Percentiles rank a stretch among this genome's conserved stretches.
Conservation (phyloP, 192 early-diverging fungal genomes). For the Kappamyces sp. region DNA sequence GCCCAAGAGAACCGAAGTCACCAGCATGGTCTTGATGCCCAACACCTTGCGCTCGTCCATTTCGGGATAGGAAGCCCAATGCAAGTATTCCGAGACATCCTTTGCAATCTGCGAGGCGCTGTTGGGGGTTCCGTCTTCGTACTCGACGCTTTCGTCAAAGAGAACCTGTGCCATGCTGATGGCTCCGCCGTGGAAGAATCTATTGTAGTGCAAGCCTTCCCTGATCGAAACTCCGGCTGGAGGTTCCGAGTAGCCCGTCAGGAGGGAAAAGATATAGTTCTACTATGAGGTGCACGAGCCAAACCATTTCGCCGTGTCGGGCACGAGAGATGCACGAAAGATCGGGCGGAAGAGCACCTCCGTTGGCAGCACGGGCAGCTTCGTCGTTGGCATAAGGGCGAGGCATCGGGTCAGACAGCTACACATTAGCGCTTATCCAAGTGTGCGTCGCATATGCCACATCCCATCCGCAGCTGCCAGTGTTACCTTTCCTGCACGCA, state of each 20-base stretch:
- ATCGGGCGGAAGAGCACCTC: constrained; percentile 92
- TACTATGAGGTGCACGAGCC: constrained; percentile 26
- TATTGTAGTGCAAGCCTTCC: constrained; percentile 97
- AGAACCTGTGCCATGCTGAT: constrained; percentile 93
- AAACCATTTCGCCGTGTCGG: constrained; percentile 83
- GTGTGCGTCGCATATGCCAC: neutral
- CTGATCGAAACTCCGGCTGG: constrained; percentile 89
- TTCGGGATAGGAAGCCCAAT: constrained; percentile 96
- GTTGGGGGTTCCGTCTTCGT: constrained; percentile 94
- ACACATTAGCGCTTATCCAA: neutral
- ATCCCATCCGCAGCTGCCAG: constrained; percentile 3
- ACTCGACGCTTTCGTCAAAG: constrained; percentile 92
- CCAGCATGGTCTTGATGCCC: constrained; percentile 78
- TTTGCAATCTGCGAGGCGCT: constrained; percentile 94
- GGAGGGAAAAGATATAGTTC: constrained; percentile 92
- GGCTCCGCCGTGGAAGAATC: constrained; percentile 97
- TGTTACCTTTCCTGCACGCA: constrained; percentile 77
- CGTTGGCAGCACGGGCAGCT: constrained; percentile 91
- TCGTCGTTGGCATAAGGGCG: constrained; percentile 93
- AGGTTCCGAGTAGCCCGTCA: constrained; percentile 91
- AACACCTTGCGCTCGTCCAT: constrained; percentile 95
- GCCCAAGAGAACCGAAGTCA: constrained; percentile 64
- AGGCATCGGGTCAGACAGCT: constrained; percentile 85
- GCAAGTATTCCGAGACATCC: constrained; percentile 90
- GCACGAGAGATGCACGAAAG: constrained; percentile 90